Percentiles rank a stretch among this genome's conserved stretches.
Conservation (phyloP, 2,329 filamentous ascomycete genomes). For the Colletotrichum noveboracense region DNA sequence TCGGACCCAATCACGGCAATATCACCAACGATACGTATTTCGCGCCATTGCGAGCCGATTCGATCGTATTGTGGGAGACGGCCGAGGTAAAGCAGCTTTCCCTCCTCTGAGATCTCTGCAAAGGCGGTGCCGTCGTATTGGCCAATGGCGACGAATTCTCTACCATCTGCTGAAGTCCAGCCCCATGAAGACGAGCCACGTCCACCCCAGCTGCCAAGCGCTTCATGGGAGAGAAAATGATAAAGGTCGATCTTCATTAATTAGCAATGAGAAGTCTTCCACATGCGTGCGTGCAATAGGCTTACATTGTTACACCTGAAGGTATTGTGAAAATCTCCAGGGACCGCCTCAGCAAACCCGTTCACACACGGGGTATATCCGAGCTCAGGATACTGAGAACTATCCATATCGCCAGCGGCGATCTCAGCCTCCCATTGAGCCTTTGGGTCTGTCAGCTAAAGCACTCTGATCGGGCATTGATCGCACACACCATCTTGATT, state of each 20-base stretch:
- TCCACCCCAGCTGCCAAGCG: constrained; percentile 36
- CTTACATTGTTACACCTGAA: constrained; percentile 52
- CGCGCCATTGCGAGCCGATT: constrained; percentile 54
- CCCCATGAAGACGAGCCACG: constrained; percentile 53
- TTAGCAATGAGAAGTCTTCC: neutral
- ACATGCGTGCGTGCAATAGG: neutral
- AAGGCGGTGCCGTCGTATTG: constrained; percentile 61
- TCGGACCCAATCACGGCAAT: constrained; percentile 44
- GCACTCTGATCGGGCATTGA: neutral
- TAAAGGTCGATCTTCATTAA: constrained; percentile 34
- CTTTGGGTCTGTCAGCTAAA: constrained; percentile 24
- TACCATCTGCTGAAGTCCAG: constrained; percentile 55
- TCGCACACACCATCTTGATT: constrained; percentile 26
- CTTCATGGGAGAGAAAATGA: constrained; percentile 39
- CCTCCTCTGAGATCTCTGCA: constrained; percentile 53
- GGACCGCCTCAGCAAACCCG: constrained; percentile 48
- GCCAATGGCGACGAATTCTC: constrained; percentile 59
- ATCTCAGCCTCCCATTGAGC: constrained; percentile 37
- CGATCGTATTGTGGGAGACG: constrained; percentile 52
- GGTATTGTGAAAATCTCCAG: constrained; percentile 50
- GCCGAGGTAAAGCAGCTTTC: constrained; percentile 58
- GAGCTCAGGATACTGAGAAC: constrained; percentile 39
- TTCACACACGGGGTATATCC: constrained; percentile 44
- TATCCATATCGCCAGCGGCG: constrained; percentile 37
- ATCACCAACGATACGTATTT: constrained; percentile 50